These are phyloP conservation scores for Blepharisma japonicum DNA, from an alignment of 73 alveolate genomes.

Conservation along the genomic window DNA sequence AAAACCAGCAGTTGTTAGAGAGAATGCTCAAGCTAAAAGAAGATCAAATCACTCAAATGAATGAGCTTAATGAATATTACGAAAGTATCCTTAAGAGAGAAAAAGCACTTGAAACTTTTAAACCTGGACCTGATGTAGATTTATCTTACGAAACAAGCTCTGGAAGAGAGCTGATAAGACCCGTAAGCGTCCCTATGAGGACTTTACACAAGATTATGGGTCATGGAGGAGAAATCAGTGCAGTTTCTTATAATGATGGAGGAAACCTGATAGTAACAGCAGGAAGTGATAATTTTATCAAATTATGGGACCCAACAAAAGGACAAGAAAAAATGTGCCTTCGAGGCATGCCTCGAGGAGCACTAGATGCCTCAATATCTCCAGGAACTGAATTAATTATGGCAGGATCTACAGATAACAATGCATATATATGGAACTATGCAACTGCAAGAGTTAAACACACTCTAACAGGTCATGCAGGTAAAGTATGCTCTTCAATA, in stretches of 20 bases:
- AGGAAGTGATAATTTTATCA: conserved; percentile 50
- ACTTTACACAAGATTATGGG: conserved; percentile 47
- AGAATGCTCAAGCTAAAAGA: conserved; percentile 38
- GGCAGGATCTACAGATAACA: conserved; percentile 80
- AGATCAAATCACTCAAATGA: conserved; percentile 44
- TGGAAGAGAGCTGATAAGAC: conserved; percentile 32
- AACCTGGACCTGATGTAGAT: conserved; percentile 6
- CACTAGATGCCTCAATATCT: conserved; percentile 34
- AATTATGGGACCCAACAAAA: conserved; percentile 54
- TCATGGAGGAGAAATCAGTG: conserved; percentile 51
- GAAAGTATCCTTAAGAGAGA: conserved; percentile 40
- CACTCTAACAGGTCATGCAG: conserved; percentile 82
- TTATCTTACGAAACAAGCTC: conserved; percentile 6
- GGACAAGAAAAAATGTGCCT: conserved; percentile 45
- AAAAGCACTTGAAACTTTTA: background rate
- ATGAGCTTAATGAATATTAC: conserved; percentile 49
- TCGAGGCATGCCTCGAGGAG: conserved; percentile 44
- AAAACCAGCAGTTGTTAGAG: conserved; percentile 28
- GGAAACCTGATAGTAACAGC: conserved; percentile 57
- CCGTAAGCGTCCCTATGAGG: conserved; percentile 44
- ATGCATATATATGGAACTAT: conserved; percentile 71
- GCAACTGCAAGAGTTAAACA: conserved; percentile 63
- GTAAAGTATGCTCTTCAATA: conserved; percentile 64
- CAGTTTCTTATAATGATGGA: conserved; percentile 39
- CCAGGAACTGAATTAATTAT: conserved; percentile 57